Evolutionary conservation across 2,329 filamentous ascomycete species (phyloP).

Genomic region (Helicocarpus griseus): DNA sequence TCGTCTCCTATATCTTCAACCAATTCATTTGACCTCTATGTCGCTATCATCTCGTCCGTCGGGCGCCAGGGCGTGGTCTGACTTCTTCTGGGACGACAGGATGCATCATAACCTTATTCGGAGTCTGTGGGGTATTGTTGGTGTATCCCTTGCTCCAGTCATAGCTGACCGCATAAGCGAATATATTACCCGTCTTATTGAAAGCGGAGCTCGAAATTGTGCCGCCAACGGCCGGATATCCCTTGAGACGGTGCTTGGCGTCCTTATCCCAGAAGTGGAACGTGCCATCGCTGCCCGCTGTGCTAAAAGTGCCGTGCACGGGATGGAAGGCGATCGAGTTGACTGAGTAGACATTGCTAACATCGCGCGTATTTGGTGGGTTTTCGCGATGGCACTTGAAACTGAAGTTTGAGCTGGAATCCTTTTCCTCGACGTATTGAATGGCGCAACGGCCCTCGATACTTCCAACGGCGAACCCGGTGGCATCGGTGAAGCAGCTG

Average conservation of each 20-base stretch:
- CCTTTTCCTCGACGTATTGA: conserved; percentile 96
- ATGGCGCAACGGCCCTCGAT: conserved; percentile 97
- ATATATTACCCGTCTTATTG: conserved; percentile 73
- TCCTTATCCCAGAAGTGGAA: conserved; percentile 76
- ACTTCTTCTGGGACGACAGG: conserved; percentile 59
- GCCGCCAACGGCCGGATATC: conserved; percentile 73
- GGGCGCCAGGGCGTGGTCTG: conserved; percentile 42
- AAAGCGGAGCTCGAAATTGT: conserved; percentile 89
- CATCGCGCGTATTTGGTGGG: conserved; percentile 52
- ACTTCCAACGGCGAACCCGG: conserved; percentile 87
- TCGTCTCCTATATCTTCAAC: too few relatives aligned
- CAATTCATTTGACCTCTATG: background rate
- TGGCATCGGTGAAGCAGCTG: conserved; percentile 85
- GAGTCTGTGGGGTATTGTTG: conserved; percentile 59
- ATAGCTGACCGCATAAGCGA: conserved; percentile 85
- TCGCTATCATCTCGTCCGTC: conserved; percentile 26
- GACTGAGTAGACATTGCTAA: conserved; percentile 84
- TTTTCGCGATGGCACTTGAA: conserved; percentile 97
- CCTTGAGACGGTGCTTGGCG: conserved; percentile 79
- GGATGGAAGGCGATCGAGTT: conserved; percentile 98
- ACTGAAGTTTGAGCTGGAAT: conserved; percentile 84
- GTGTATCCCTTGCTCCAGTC: conserved; percentile 98
- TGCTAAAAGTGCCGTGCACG: conserved; percentile 94
- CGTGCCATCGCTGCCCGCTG: conserved; percentile 86
- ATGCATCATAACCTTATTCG: conserved; percentile 79